phyloP scores from a whole-genome alignment of 352 stramenopile genomes.

The Globisporangium spinosum region DNA sequence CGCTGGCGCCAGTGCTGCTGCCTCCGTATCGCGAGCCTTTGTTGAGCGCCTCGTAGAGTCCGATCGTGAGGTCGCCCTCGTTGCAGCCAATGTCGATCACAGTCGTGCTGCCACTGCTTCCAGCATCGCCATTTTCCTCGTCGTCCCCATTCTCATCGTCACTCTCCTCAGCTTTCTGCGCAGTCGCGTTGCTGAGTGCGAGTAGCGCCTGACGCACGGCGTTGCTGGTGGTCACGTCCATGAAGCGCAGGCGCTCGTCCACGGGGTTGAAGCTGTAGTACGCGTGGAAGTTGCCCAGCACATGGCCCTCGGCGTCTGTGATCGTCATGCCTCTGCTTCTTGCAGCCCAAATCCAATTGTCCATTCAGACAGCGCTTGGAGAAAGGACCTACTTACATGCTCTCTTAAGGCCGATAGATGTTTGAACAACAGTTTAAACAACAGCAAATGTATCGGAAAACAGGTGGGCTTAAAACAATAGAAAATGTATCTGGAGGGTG shows the following conservation, averaged over 20 bases:
- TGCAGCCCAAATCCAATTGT: not conserved
- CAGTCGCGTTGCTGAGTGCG: conserved; percentile 6
- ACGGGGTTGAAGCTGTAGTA: conserved; percentile 86
- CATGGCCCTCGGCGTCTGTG: conserved; percentile 54
- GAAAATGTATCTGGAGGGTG: too few relatives aligned
- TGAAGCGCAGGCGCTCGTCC: conserved; percentile 71
- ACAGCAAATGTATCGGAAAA: too few relatives aligned
- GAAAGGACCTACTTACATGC: not conserved
- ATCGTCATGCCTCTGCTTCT: conserved; percentile 15
- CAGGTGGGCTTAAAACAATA: too few relatives aligned
- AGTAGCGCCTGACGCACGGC: conserved; percentile 48
- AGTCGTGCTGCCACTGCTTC: conserved; percentile 22
- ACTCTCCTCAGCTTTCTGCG: not conserved
- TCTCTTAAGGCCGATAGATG: too few relatives aligned
- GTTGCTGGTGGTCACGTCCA: conserved; percentile 36
- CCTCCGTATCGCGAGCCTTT: conserved; percentile 12
- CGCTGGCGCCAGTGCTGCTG: not conserved
- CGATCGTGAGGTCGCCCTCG: conserved; percentile 77
- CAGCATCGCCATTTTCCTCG: conserved; percentile 9
- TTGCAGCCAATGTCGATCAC: conserved; percentile 83
- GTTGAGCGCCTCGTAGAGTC: conserved; percentile 58
- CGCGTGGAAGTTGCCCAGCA: conserved; percentile 81
- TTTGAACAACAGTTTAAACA: too few relatives aligned
- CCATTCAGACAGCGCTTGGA: not conserved
- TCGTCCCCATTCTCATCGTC: conserved; percentile 11